A percentile compares a stretch with the other conserved stretches of the same genome.
Conservation (phyloP, 2,329 filamentous ascomycete species). For the Cladosporium halotolerans region DNA sequence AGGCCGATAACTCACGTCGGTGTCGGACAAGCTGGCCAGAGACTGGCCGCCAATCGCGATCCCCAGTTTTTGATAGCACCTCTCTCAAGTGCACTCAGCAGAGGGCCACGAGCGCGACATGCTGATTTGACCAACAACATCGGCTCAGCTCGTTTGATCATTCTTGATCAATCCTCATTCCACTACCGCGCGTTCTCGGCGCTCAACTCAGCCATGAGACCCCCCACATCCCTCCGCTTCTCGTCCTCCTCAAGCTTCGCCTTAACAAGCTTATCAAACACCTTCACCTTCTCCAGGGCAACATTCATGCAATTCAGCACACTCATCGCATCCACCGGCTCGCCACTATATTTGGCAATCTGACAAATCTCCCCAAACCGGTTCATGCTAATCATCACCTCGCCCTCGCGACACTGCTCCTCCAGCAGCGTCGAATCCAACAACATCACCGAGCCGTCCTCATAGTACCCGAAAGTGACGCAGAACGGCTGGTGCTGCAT, state of each 20-base stretch:
- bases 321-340: constrained; percentile 69
- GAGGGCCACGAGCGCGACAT: too few relatives aligned
- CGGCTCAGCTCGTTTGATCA: too few relatives aligned
- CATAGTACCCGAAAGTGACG: constrained; percentile 80
- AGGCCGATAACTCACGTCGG: too few relatives aligned
- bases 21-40: too few relatives aligned
- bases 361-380: constrained; percentile 85
- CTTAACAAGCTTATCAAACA: constrained; percentile 69
- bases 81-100: too few relatives aligned
- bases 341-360: constrained; percentile 82
- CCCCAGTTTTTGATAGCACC: too few relatives aligned
- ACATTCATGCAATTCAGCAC: constrained; percentile 70
- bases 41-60: too few relatives aligned
- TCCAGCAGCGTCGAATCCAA: constrained; percentile 69
- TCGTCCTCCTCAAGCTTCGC: constrained; percentile 68
- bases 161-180: background rate
- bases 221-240: constrained; percentile 70
- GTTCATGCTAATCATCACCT: constrained; percentile 79
- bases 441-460: constrained; percentile 62
- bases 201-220: constrained; percentile 71
- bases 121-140: too few relatives aligned
- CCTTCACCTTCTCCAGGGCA: constrained; percentile 73
- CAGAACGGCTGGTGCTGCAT: constrained; percentile 91
- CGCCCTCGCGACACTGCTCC: constrained; percentile 67
- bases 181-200: constrained; percentile 65